These are phyloP conservation scores for Fusarium sp. DNA, from an alignment of 2,329 filamentous ascomycete genomes.

Conservation along the genomic window DNA sequence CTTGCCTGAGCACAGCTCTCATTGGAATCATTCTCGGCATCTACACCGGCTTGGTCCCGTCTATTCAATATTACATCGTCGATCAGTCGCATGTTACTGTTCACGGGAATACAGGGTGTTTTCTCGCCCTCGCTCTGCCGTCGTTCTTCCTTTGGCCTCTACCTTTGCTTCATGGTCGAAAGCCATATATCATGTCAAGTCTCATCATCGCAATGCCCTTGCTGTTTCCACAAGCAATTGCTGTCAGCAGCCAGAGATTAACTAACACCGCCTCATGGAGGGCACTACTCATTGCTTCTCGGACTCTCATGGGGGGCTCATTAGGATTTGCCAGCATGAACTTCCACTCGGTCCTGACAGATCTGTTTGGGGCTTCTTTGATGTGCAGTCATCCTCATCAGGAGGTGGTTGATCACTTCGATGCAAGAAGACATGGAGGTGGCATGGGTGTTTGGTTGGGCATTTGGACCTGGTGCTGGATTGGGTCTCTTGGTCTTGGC, in stretches of 20 bases:
- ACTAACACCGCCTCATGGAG: slow-evolving; percentile 71
- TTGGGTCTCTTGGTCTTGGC: slow-evolving; percentile 79
- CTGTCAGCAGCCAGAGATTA: slow-evolving; percentile 71
- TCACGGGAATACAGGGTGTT: slow-evolving; percentile 82
- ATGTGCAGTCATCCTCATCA: slow-evolving; percentile 82
- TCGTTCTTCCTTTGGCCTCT: slow-evolving; percentile 82
- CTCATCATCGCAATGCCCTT: slow-evolving; percentile 80
- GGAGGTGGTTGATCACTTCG: slow-evolving; percentile 77
- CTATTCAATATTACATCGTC: slow-evolving; percentile 83
- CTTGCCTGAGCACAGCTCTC: slow-evolving; percentile 81
- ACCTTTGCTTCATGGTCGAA: slow-evolving; percentile 81
- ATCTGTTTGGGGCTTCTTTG: slow-evolving; percentile 83
- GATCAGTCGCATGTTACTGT: slow-evolving; percentile 78
- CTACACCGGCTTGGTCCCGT: slow-evolving; percentile 84
- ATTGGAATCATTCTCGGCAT: slow-evolving; percentile 81
- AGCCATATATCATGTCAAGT: slow-evolving; percentile 81
- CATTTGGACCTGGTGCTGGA: slow-evolving; percentile 84
- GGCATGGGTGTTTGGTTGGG: slow-evolving; percentile 87
- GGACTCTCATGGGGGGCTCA: slow-evolving; percentile 76
- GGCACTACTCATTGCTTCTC: slow-evolving; percentile 73
- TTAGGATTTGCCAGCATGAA: slow-evolving; percentile 86
- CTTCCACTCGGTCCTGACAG: slow-evolving; percentile 78
- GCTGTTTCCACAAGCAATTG: slow-evolving; percentile 82
- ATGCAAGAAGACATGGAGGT: slow-evolving; percentile 81
- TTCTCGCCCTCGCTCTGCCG: slow-evolving; percentile 78